Percentiles rank a stretch among this genome's conserved stretches.
Evolutionary conservation across 2,329 filamentous ascomycete species (phyloP).

Genomic region (Pseudopithomyces chartarum): DNA sequence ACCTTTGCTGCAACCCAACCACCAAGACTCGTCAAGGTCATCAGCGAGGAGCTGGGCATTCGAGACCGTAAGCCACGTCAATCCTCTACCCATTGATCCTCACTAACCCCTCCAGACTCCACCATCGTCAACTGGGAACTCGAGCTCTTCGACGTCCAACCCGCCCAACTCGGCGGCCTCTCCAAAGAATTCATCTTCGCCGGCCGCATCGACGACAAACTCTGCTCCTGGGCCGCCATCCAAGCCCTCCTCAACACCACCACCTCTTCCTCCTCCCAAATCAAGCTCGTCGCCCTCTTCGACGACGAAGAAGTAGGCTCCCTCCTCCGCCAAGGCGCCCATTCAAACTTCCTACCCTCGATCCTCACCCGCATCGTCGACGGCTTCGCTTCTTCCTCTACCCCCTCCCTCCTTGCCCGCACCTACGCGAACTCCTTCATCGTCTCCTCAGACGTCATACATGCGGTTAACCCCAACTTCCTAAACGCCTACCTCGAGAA

Average conservation of each 20-base stretch:
- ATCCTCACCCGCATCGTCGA: slow-evolving; percentile 83
- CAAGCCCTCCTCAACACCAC: slow-evolving; percentile 75
- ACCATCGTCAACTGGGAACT: slow-evolving; percentile 95
- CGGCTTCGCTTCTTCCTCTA: slow-evolving; percentile 56
- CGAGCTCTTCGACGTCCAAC: slow-evolving; percentile 90
- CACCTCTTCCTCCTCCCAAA: slow-evolving; percentile 64
- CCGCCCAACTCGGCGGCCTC: slow-evolving; percentile 80
- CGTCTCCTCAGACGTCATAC: slow-evolving; percentile 89
- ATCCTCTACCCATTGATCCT: not conserved
- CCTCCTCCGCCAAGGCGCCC: slow-evolving; percentile 84
- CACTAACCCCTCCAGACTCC: slow-evolving; percentile 50
- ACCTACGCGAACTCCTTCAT: slow-evolving; percentile 93
- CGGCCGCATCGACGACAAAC: slow-evolving; percentile 94
- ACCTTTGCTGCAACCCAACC: slow-evolving; percentile 86
- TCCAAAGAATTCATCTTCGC: slow-evolving; percentile 95
- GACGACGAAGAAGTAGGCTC: slow-evolving; percentile 98
- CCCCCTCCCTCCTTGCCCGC: slow-evolving; percentile 68
- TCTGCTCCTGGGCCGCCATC: slow-evolving; percentile 92
- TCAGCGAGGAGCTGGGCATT: slow-evolving; percentile 78
- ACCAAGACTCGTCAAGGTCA: slow-evolving; percentile 79
- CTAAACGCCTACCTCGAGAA: slow-evolving; percentile 78
- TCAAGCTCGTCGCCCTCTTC: slow-evolving; percentile 93
- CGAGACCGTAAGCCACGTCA: slow-evolving; percentile 55
- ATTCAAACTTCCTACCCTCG: slow-evolving; percentile 83
- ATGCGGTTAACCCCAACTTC: slow-evolving; percentile 96